phyloP scores from a whole-genome alignment of 2,329 filamentous ascomycete species.

The Hypoxylon sp. region DNA sequence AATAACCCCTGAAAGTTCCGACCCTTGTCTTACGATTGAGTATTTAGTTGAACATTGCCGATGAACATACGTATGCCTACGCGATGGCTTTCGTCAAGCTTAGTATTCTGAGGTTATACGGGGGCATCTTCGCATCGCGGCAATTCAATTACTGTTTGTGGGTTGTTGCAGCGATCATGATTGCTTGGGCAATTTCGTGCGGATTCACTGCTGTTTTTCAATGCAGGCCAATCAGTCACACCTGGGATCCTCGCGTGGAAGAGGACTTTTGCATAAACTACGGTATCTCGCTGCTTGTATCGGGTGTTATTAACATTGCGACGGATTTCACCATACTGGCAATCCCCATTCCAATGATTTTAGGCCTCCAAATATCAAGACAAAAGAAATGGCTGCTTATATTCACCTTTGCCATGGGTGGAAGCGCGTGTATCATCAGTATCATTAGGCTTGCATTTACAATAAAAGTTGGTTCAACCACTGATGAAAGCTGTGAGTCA shows the following conservation, averaged over 20 bases:
- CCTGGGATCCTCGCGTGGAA: slow-evolving; percentile 1
- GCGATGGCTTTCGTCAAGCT: slow-evolving; percentile 26
- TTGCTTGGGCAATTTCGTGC: slow-evolving; percentile 3
- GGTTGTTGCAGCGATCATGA: neutral
- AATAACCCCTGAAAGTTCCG: neutral
- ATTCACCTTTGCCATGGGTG: slow-evolving; percentile 22
- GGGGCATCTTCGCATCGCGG: slow-evolving; percentile 15
- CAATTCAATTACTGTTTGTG: slow-evolving; percentile 12
- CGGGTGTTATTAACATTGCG: slow-evolving; percentile 24
- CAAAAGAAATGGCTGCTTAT: slow-evolving; percentile 22
- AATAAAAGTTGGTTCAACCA: slow-evolving; percentile 13
- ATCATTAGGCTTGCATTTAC: slow-evolving; percentile 24
- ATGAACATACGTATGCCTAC: slow-evolving; percentile 6
- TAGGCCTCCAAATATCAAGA: neutral
- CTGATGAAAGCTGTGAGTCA: slow-evolving; percentile 25
- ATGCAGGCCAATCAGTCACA: slow-evolving; percentile 19
- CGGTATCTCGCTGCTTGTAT: slow-evolving; percentile 8
- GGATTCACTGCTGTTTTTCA: slow-evolving; percentile 7
- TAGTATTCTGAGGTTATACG: slow-evolving; percentile 28
- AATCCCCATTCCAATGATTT: slow-evolving; percentile 19
- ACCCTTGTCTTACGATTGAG: neutral
- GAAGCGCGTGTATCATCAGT: slow-evolving; percentile 30
- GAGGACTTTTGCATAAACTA: slow-evolving; percentile 22
- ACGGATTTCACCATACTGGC: slow-evolving; percentile 26
- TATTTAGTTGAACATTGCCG: slow-evolving; percentile 2